A percentile compares a stretch with the other conserved stretches of the same genome.
These are phyloP conservation scores for Fusarium domesticum DNA, from an alignment of 2,329 filamentous ascomycete genomes.

Conservation along the genomic window DNA sequence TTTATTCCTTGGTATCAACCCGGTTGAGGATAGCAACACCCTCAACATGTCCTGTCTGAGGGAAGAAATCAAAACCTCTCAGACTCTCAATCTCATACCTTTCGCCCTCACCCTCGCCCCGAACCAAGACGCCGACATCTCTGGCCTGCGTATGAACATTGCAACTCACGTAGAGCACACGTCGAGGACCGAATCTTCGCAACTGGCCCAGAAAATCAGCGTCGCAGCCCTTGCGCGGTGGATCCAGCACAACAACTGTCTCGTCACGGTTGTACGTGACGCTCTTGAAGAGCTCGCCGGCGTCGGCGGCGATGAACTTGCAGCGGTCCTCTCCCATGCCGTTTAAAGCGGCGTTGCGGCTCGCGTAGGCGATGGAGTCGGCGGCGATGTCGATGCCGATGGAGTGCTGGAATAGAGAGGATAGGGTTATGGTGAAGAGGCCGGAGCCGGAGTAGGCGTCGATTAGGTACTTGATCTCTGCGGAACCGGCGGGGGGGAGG, in stretches of 20 bases:
- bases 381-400: constrained; percentile 88
- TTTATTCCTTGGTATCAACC: constrained; percentile 36
- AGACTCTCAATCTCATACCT: constrained; percentile 87
- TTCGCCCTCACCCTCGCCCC: constrained; percentile 52
- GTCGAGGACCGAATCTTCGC: constrained; percentile 69
- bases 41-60: constrained; percentile 73
- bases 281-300: constrained; percentile 73
- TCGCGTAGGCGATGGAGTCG: constrained; percentile 74
- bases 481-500: constrained; percentile 48
- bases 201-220: constrained; percentile 79
- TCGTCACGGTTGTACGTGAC: constrained; percentile 72
- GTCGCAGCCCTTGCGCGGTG: constrained; percentile 94
- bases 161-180: constrained; percentile 92
- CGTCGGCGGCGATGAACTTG: constrained; percentile 86
- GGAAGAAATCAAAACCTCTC: constrained; percentile 95
- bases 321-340: constrained; percentile 64
- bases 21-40: constrained; percentile 63
- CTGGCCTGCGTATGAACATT: constrained; percentile 97
- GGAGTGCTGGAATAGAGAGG: constrained; percentile 76
- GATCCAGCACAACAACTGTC: constrained; percentile 92
- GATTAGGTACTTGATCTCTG: constrained; percentile 75
- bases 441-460: constrained; percentile 97
- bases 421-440: constrained; percentile 93
- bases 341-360: constrained; percentile 76
- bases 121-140: constrained; percentile 84